Evolutionary conservation across 352 stramenopile species (phyloP), one percentile per base, ranked within the genome.

Genomic region (Phytophthora cryptogea): DNA sequence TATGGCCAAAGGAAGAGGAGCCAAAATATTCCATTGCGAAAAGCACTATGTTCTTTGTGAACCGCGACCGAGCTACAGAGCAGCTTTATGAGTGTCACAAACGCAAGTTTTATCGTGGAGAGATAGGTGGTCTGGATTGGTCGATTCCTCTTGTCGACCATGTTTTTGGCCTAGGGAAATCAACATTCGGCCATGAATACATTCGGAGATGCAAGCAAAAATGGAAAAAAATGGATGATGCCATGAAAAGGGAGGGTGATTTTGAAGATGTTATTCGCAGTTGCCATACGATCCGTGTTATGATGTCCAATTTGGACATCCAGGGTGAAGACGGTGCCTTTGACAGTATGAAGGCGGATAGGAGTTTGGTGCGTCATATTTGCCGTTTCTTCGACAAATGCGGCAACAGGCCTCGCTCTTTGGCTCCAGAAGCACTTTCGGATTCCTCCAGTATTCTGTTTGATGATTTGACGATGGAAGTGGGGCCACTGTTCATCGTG

Each of bases 401-500:
- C 28, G 17, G 32, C 16, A 8, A 4, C 0, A 17, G 16, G 4
- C 54, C 43, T 41, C 9, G 14, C 6, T 7, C 26, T 33, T 26
- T 54, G 5, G 17, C 8, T 13, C 32, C 42, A 33, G 35, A 47
- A 14, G n/a, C n/a, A n/a, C 14, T 8, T 36, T 2, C 33, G 5
- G 9, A 2, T 16, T 16, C 33, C 1, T 5, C 27, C 26, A 8
- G n/a, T 39, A 28, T 17, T 42, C 0, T 70, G 37, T 26, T 59
- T 7, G 11, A 40, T 2, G 33, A 54, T 4, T 49, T 72, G 35
- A 56, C 42, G 1, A 2, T 23, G 14, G 52, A 72, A 72, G 63
- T 57, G 20, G 63, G 58, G 1, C 47, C 63, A n/a, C 41, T 72
- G 4, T 68, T 72, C 20, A 68, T 72, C 27, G 35, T 68, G 37